Percentiles rank a stretch among this genome's conserved stretches.
phyloP scores from a whole-genome alignment of 2,329 filamentous ascomycete species.

The Capronia coronata region DNA sequence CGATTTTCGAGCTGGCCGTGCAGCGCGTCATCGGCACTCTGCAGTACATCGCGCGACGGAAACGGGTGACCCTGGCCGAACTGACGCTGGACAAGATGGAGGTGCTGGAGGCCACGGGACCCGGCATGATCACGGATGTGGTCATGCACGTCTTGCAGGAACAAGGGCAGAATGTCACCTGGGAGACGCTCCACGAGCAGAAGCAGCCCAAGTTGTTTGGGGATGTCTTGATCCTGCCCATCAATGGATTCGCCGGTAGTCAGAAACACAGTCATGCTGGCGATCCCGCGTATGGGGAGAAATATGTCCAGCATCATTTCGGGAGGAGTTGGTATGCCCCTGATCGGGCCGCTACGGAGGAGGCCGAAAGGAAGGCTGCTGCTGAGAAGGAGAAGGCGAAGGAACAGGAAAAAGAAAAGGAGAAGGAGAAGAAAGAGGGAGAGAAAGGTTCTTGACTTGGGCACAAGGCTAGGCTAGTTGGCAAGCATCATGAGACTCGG shows the following conservation, averaged over 20 bases:
- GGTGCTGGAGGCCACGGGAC: conserved; percentile 89
- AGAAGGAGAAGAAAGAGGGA: neutral
- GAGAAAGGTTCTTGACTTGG: neutral
- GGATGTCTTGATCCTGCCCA: conserved; percentile 86
- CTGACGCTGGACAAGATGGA: conserved; percentile 57
- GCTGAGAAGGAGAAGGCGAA: neutral
- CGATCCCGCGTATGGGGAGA: conserved; percentile 8
- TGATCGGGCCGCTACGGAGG: conserved; percentile 1
- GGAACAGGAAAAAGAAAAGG: neutral
- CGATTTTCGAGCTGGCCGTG: conserved; percentile 77
- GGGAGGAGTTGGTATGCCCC: conserved; percentile 13
- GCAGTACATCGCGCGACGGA: conserved; percentile 53
- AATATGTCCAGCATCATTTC: conserved; percentile 15
- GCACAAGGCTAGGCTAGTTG: no score
- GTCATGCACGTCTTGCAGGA: conserved; percentile 56
- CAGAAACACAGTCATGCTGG: conserved; percentile 15
- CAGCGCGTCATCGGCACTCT: conserved; percentile 78
- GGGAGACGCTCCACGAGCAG: conserved; percentile 83
- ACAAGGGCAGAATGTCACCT: conserved; percentile 62
- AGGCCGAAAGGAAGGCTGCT: neutral
- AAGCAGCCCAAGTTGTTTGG: conserved; percentile 75
- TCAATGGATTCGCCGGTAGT: conserved; percentile 67
- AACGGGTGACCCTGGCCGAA: conserved; percentile 42
- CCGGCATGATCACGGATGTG: conserved; percentile 85
- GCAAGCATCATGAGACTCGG: no score